Evolutionary conservation across 148 eudicot genomes (phyloP).

Genomic region (Rhododendron griersonianum): DNA sequence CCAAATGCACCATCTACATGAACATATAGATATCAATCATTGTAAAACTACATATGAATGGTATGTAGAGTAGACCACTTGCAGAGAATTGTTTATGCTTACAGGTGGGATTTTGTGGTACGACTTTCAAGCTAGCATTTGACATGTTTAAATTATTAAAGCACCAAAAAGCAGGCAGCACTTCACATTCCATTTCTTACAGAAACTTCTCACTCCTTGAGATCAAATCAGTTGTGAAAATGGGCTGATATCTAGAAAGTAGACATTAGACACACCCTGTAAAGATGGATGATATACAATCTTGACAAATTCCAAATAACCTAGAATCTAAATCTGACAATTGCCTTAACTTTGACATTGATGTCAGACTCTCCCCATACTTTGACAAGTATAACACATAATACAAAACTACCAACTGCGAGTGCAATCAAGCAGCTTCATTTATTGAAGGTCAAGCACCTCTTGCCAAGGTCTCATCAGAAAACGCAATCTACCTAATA

Average conservation of each 20-base stretch:
- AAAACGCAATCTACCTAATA: background rate
- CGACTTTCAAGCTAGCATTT: background rate
- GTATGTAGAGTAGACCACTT: background rate
- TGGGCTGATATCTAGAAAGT: background rate
- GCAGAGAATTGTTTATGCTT: background rate
- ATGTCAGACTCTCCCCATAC: background rate
- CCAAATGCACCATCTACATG: background rate
- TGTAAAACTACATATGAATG: background rate
- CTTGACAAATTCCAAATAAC: background rate
- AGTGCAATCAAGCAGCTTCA: background rate
- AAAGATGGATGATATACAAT: background rate
- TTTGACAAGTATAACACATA: background rate
- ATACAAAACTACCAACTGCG: background rate
- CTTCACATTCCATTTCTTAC: background rate
- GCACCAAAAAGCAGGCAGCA: background rate
- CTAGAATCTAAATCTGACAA: background rate
- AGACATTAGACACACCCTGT: background rate
- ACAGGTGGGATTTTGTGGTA: background rate
- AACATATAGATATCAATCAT: background rate
- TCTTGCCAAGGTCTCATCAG: background rate
- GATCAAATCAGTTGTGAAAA: background rate
- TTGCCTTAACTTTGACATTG: background rate
- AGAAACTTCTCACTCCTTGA: background rate
- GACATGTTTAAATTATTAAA: background rate
- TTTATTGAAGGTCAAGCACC: background rate